Base-by-base conservation (phyloP, 2,329 filamentous ascomycete species). In the Orbilia javanica region DNA sequence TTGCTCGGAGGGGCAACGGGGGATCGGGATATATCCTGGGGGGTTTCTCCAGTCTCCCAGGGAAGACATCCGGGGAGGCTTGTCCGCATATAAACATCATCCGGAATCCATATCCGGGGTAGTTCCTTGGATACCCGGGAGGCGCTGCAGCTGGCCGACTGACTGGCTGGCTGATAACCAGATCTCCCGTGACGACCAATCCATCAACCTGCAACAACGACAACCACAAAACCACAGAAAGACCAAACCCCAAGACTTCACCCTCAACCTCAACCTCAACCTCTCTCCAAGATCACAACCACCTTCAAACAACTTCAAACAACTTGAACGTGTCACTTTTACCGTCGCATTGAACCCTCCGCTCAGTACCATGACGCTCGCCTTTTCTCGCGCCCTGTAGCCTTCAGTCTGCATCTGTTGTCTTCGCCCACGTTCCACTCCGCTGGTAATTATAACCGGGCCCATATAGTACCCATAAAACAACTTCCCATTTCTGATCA, bases 341-440 rank as follows among this genome's bases (percentile, higher is more conserved):
- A 34, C 31, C 52, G 60, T 71, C 73, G 73, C 73, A 10, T 46
- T 10, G 36, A 39, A n/a, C 52, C 27, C 20, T 7, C 36, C n/a
- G 22, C 29, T 25, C 39, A 42, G 53, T 71, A 77, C 66, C 60
- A 77, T 77, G 73, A 77, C 36, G 50, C 44, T 63, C 67, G 53
- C 39, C 50, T 46, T 46, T 34, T 63, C 67, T 46, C 60, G 66
- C 73, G 66, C 52, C 34, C 70, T 55, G 42, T 77, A 77, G 66
- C 73, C 39, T 20, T 25, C 50, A 46, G 48, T 46, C 57, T 65
- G 25, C 27, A 25, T 60, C 57, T 5, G 20, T 73, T 65, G 22
- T 22, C 62, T 42, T 64, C 52, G 39, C 50, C 55, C 34, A 42
- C 64, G 31, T 64, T 44, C 39, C 36, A 22, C 31, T 11, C 22